These are phyloP conservation scores for Hibiscus trionum DNA, from an alignment of 345 rosid species.

Conservation along the genomic window DNA sequence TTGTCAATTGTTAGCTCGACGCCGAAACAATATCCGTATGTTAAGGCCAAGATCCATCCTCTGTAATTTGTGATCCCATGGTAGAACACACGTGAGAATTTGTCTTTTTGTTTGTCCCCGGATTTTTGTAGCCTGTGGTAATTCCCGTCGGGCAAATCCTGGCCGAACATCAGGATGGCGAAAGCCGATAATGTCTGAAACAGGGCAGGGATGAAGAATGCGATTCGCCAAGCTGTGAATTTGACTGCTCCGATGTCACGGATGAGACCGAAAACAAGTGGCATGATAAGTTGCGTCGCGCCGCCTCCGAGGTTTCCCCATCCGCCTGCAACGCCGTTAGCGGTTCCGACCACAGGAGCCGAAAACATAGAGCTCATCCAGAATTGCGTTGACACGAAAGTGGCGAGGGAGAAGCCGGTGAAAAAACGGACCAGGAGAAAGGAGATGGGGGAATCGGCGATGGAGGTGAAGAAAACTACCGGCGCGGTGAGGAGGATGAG, in stretches of 20 bases:
- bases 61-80: conserved; percentile 61
- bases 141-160: conserved; percentile 83
- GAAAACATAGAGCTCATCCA: conserved; percentile 98
- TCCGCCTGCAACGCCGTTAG: conserved; percentile 82
- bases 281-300: conserved; percentile 89
- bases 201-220: conserved; percentile 75
- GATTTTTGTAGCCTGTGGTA: conserved; percentile 45
- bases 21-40: conserved; percentile 92
- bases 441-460: conserved; percentile 51
- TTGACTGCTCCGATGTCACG: conserved; percentile 47
- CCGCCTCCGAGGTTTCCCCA: conserved; percentile 98
- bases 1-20: conserved; percentile 82
- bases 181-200: conserved; percentile 67
- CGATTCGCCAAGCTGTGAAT: conserved; percentile 86
- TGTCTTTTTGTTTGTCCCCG: conserved; percentile 60
- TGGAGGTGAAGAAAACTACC: conserved; percentile 61
- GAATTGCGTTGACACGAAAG: conserved; percentile 88
- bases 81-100: conserved; percentile 37
- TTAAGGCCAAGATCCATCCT: conserved; percentile 78
- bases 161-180: conserved; percentile 59
- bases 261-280: conserved; percentile 49
- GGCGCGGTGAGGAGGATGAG: conserved; percentile 77
- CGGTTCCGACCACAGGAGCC: conserved; percentile 57
- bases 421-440: conserved; percentile 66
- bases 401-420: conserved; percentile 72